phyloP scores from a whole-genome alignment of 1,284 basidiomycete species.

The Rhodotorula mucilaginosa region DNA sequence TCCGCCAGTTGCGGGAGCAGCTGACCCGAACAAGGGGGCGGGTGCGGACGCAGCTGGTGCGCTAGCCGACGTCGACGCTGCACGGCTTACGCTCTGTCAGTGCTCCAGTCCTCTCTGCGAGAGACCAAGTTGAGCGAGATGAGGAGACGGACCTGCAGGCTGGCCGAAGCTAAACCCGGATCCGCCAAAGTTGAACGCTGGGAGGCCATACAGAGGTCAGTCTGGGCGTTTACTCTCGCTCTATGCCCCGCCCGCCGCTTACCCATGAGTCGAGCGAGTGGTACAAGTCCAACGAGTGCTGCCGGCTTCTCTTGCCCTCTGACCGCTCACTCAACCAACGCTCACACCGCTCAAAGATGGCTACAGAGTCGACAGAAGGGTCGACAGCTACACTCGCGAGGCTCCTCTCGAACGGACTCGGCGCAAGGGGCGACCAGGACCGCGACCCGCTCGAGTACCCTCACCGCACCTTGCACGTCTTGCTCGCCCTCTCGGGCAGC shows the following conservation, averaged over 20 bases:
- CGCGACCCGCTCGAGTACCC: conserved; percentile 36
- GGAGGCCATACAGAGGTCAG: not conserved
- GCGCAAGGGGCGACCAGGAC: conserved; percentile 38
- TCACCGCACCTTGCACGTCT: conserved; percentile 57
- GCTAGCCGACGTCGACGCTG: conserved; percentile 24
- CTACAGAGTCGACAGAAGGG: not conserved
- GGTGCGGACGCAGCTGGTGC: conserved; percentile 19
- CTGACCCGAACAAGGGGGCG: conserved; percentile 26
- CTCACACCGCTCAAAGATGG: not conserved
- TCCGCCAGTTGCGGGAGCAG: conserved; percentile 10
- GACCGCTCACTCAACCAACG: not conserved
- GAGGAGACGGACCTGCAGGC: conserved; percentile 15
- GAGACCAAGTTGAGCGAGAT: not conserved
- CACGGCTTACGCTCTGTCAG: not conserved
- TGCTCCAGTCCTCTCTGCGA: not conserved
- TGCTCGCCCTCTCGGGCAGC: conserved; percentile 85
- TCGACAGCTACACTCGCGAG: not conserved
- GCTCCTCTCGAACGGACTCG: conserved; percentile 38
- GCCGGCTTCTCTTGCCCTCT: conserved; percentile 6
- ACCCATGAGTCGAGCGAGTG: conserved; percentile 9
- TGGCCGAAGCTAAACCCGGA: conserved; percentile 31
- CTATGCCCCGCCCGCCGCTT: not conserved
- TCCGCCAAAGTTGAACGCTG: conserved; percentile 40
- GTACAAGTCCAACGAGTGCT: not conserved
- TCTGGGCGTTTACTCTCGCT: not conserved